phyloP scores from a whole-genome alignment of 2,329 filamentous ascomycete genomes.

The Epichloe bromicola region DNA sequence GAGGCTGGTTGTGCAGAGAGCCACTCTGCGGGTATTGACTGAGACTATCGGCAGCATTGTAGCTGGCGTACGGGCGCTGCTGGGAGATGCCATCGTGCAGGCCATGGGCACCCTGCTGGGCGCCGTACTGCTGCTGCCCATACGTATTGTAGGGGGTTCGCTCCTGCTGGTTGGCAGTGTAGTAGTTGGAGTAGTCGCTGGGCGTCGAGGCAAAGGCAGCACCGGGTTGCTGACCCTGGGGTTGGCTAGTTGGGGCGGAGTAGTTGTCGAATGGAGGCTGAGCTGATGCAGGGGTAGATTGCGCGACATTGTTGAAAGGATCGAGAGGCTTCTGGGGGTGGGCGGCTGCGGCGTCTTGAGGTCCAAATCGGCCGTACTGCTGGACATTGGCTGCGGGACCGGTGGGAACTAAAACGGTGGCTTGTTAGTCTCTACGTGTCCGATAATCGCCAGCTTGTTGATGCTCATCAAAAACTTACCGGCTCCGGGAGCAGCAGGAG shows the following conservation, averaged over 20 bases:
- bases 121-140: constrained; percentile 43
- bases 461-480: constrained; percentile 15
- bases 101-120: constrained; percentile 43
- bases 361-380: constrained; percentile 59
- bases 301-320: constrained; percentile 48
- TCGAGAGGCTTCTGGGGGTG: constrained; percentile 70
- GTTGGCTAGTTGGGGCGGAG: constrained; percentile 45
- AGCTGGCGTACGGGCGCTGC: constrained; percentile 66
- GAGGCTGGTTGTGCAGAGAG: constrained; percentile 37
- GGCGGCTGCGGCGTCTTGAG: constrained; percentile 43
- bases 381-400: constrained; percentile 42
- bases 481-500: constrained; percentile 16
- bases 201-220: constrained; percentile 61
- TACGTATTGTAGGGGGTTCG: constrained; percentile 77
- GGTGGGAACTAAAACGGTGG: constrained; percentile 11
- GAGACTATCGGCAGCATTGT: constrained; percentile 50
- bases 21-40: constrained; percentile 66
- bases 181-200: constrained; percentile 74
- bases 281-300: constrained; percentile 44
- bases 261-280: constrained; percentile 50
- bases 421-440: constrained; percentile 11
- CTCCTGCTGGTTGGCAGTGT: constrained; percentile 60
- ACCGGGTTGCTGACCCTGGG: constrained; percentile 44
- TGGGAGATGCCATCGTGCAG: constrained; percentile 64
- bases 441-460: constrained; percentile 7